Conservation (phyloP, 2,329 filamentous ascomycete species). For the Tolypocladium endophyticum region DNA sequence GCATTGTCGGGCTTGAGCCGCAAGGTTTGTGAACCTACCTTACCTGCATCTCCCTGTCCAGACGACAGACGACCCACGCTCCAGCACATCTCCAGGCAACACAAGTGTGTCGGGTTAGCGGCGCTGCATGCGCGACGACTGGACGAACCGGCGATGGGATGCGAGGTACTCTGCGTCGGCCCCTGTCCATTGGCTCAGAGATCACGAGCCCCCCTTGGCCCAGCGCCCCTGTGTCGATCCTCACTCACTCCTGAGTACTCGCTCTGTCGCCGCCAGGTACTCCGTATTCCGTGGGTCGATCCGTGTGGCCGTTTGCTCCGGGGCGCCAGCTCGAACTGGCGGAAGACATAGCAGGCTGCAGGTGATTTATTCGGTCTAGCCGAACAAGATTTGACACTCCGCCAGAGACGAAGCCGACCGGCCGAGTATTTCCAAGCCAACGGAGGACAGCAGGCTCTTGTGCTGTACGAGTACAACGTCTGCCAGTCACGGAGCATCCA, state of each 20-base stretch:
- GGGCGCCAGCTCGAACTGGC: too few species aligned
- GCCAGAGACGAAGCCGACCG: background rate
- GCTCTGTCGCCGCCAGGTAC: background rate
- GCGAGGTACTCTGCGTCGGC: background rate
- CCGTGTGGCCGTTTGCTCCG: background rate
- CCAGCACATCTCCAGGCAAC: background rate
- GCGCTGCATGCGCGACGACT: background rate
- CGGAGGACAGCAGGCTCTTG: background rate
- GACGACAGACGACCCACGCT: background rate
- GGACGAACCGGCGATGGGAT: background rate
- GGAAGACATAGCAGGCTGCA: background rate
- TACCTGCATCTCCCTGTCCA: background rate
- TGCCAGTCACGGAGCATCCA: background rate
- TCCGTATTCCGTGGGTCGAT: background rate
- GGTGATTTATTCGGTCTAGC: too few species aligned
- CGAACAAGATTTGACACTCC: background rate
- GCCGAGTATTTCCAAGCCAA: background rate
- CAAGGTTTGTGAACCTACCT: background rate
- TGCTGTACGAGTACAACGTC: background rate
- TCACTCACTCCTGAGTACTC: background rate
- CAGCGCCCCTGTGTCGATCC: background rate
- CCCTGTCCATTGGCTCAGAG: background rate
- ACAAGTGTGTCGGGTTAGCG: background rate
- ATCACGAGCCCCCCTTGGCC: background rate
- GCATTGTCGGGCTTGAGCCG: background rate